A percentile compares a stretch with the other conserved stretches of the same genome.
These are phyloP conservation scores for Monosporascus sp. DNA, from an alignment of 2,329 filamentous ascomycete genomes.

Conservation along the genomic window DNA sequence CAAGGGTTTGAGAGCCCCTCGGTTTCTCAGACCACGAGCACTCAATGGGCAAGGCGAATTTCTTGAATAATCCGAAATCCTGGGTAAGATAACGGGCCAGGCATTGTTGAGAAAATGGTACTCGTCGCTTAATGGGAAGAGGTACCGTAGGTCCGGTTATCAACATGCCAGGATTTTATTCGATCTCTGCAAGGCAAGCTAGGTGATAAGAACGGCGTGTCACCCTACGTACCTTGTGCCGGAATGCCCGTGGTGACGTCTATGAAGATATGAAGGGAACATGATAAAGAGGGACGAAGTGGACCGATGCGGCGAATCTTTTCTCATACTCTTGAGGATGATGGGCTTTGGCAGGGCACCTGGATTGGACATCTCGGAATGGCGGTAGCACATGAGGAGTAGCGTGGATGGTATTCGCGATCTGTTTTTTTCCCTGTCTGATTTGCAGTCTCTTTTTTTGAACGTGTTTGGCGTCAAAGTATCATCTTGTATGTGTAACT, in stretches of 20 bases:
- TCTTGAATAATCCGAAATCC: too few species aligned
- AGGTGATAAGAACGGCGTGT: too few species aligned
- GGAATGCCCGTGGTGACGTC: background rate
- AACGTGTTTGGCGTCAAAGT: too few species aligned
- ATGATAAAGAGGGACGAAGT: constrained; percentile 18
- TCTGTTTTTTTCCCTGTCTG: constrained; percentile 25
- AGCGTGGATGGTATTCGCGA: background rate
- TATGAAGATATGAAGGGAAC: background rate
- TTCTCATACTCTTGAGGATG: constrained; percentile 22
- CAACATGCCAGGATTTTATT: too few species aligned
- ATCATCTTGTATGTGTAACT: too few species aligned
- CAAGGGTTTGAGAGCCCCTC: constrained; percentile 9
- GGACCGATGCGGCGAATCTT: constrained; percentile 18
- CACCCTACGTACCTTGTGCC: too few species aligned
- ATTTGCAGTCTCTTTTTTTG: too few species aligned
- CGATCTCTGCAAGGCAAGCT: too few species aligned
- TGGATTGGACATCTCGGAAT: constrained; percentile 25
- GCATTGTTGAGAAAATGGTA: too few species aligned
- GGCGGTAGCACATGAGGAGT: background rate
- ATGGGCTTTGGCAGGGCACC: constrained; percentile 18
- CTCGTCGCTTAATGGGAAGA: too few species aligned
- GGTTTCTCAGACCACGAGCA: background rate
- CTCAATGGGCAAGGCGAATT: background rate
- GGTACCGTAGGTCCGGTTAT: too few species aligned
- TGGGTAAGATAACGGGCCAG: background rate